Percentiles rank a stretch among this genome's conserved stretches.
Conservation (phyloP, 1,284 basidiomycete species). For the Filobasidium uniguttulatum region DNA sequence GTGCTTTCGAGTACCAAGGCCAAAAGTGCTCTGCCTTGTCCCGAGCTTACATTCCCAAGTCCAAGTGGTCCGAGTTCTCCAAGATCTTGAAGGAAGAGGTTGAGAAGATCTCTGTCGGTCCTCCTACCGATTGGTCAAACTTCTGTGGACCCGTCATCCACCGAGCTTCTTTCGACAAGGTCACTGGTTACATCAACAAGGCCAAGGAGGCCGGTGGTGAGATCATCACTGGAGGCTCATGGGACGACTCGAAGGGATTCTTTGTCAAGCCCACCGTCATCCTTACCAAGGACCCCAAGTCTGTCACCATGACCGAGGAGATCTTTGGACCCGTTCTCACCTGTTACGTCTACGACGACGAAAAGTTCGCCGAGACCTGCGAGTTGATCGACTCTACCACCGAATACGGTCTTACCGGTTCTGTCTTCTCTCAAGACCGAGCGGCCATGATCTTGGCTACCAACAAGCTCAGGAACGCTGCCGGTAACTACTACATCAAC, state of each 20-base stretch:
- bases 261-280: conserved; percentile 93
- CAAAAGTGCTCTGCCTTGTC: conserved; percentile 97
- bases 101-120: conserved; percentile 72
- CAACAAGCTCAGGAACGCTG: conserved; percentile 63
- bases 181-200: conserved; percentile 68
- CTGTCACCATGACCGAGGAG: conserved; percentile 85
- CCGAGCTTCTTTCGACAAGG: conserved; percentile 71
- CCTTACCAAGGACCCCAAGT: conserved; percentile 78
- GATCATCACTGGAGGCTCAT: conserved; percentile 66
- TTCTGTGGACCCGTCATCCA: conserved; percentile 96
- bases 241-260: conserved; percentile 80
- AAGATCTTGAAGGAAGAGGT: conserved; percentile 61
- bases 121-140: conserved; percentile 61
- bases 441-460: conserved; percentile 60
- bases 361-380: conserved; percentile 61
- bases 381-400: conserved; percentile 78
- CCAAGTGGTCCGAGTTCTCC: conserved; percentile 75
- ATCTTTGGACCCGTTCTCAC: conserved; percentile 96
- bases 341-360: conserved; percentile 65
- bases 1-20: conserved; percentile 93
- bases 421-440: conserved; percentile 72
- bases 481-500: conserved; percentile 74
- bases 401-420: conserved; percentile 77
- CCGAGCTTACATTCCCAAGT: conserved; percentile 74
- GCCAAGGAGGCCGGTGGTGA: conserved; percentile 81